These are phyloP conservation scores for Nadsonia commutata DNA, from an alignment of 1,139 yeast species.

Conservation along the genomic window DNA sequence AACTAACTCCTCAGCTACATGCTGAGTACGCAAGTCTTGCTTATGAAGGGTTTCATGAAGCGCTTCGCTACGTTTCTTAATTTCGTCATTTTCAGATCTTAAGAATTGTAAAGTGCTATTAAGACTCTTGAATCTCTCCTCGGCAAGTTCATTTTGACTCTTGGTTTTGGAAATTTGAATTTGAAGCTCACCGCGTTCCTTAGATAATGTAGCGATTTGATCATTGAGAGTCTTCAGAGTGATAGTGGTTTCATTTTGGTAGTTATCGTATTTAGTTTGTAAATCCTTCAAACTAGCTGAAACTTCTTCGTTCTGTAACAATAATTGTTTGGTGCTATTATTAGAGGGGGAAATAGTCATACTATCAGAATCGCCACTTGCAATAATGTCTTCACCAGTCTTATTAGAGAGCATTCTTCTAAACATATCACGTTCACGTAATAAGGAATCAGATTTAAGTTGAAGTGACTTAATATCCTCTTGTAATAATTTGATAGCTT, in stretches of 20 bases:
- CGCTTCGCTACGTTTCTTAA: conserved; percentile 29
- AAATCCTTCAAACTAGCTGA: conserved; percentile 21
- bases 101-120: conserved; percentile 25
- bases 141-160: conserved; percentile 31
- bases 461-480: conserved; percentile 41
- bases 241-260: conserved; percentile 29
- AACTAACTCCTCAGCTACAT: conserved; percentile 39
- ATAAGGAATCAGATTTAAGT: conserved; percentile 36
- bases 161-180: conserved; percentile 32
- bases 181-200: conserved; percentile 37
- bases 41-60: conserved; percentile 42
- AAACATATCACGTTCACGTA: conserved; percentile 54
- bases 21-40: conserved; percentile 42
- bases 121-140: conserved; percentile 28
- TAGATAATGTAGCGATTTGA: conserved; percentile 25
- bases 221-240: conserved; percentile 29
- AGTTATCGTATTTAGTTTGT: conserved; percentile 23
- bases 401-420: conserved; percentile 28
- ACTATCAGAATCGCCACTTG: conserved; percentile 9
- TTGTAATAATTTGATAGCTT: conserved; percentile 56
- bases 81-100: conserved; percentile 32
- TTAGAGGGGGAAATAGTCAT: conserved; percentile 11
- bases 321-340: conserved; percentile 21
- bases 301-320: conserved; percentile 23
- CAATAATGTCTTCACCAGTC: conserved; percentile 11